Conservation (phyloP, 352 stramenopile genomes). For the Globisporangium irregulare region DNA sequence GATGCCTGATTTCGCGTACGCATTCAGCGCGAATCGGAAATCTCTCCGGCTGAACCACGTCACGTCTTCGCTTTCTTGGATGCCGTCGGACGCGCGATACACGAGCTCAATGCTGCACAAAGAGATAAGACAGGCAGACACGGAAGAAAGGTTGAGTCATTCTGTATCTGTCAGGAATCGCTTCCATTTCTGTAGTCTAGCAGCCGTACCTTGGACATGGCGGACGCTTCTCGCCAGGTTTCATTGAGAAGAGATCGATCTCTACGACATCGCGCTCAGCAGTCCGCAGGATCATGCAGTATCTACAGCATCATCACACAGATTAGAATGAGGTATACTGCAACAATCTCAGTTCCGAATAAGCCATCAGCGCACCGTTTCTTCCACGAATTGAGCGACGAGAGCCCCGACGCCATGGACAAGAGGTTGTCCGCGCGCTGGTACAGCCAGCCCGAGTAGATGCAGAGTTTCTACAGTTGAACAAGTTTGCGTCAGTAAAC, state of each 20-base stretch:
- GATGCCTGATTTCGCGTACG: conserved; percentile 58
- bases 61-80: conserved; percentile 47
- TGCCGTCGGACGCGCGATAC: conserved; percentile 53
- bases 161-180: background rate
- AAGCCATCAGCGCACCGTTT: conserved; percentile 37
- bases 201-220: conserved; percentile 50
- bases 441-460: conserved; percentile 83
- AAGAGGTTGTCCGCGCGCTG: conserved; percentile 79
- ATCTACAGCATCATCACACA: conserved; percentile 31
- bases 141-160: background rate
- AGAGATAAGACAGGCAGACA: background rate
- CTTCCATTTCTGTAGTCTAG: background rate
- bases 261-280: conserved; percentile 53
- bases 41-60: conserved; percentile 75
- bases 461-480: conserved; percentile 56
- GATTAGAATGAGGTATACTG: background rate
- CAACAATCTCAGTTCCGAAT: background rate
- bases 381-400: conserved; percentile 82
- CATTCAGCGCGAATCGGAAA: conserved; percentile 61
- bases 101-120: conserved; percentile 46
- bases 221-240: conserved; percentile 62
- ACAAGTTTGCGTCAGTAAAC: conserved; percentile 2
- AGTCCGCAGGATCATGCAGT: conserved; percentile 73
- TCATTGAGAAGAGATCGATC: conserved; percentile 83
- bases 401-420: conserved; percentile 67